Base-by-base conservation (phyloP, 139 green algal species). In the Zygnema cylindricum region DNA sequence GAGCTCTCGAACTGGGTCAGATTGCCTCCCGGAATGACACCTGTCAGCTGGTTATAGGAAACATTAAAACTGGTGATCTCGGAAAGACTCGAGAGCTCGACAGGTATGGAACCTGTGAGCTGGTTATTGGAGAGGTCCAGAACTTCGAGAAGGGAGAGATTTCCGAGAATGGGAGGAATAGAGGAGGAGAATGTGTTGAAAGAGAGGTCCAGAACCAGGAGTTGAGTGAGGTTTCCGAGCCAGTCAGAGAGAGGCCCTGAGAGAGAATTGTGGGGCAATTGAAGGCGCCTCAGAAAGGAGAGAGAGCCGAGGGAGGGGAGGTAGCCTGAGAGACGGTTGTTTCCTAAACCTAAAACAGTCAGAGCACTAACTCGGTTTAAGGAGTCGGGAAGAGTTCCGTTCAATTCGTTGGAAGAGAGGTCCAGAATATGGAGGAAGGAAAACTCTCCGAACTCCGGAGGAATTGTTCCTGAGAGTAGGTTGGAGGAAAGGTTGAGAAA, bases 81-180 rank as follows among this genome's bases (percentile, higher is more conserved):
- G 30, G 84, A 43, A 36, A 89, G 33, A 16, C 41, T 55, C 30
- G 39, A 63, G 73, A 89, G 84, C 55, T 43, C 69, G 0, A 49
- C 0, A 21, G 84, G 84, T 33, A 89, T 84, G 35, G n/a, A 63
- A 39, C 84, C 84, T 23, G 84, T 85, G 38, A 89, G 84, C 0
- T 49, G 22, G 69, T 89, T 89, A 39, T 38, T 40, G 84, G 36
- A 36, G 30, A 89, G 69, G 81, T 86, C 41, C 16, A 86, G 81
- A 38, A 33, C 38, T 36, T 86, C 7, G 54, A 86, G 81, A 7
- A 1, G n/a, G 81, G 3, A 38, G 33, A 86, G 32, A 21, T 79
- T 81, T 38, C 43, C 43, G 7, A 86, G 81, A 16, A 3, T 73
- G 39, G 35, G 25, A 2, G 82, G 82, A n/a, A 88, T 35, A 55